Evolutionary conservation across 208 protist species (phyloP), one percentile per base, ranked within the genome.

Genomic region (Crithidia fasciculata): DNA sequence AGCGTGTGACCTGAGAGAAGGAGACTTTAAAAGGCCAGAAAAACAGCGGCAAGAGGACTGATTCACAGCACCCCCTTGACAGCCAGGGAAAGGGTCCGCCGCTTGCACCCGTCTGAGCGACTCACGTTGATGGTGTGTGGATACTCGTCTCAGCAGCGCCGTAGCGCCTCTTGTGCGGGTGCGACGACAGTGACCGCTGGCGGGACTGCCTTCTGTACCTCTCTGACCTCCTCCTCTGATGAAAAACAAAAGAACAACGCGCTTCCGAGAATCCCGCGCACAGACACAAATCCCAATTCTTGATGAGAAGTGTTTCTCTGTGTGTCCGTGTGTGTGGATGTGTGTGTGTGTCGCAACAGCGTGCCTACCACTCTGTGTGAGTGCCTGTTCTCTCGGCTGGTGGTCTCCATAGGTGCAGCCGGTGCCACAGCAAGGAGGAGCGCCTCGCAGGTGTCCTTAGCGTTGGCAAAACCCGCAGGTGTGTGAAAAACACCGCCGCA

Each of bases 41-140:
- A 16, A 36, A 16, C 18, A 53, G 53, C 49, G 16, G 15, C 49
- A 66, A 41, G 28, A 37, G 9, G 18, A 12, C 28, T 28, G 0
- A 1, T 28, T 28, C 28, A 28, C 28, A 28, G 28, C 28, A 28
- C 28, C 28, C 28, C 28, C 28, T 28, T 28, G 28, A 28, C 28
- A 28, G 28, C 28, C 28, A 28, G 1, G 28, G 28, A 1, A 28
- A 28, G 28, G 28, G 28, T 8, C 18, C 44, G 10, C 16, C 60
- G 9, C n/a, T 18, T 53, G 10, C 44, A 45, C 64, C n/a, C 50
- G 40, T 39, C 64, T 66, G 61, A 66, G 61, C n/a, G 16, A 55
- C 61, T 66, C 61, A 66, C 61, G 61, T 36, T 66, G 61, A 66
- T 54, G 45, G 28, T 66, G 61, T 66, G 61, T 66, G 61, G 61